Evolutionary conservation across 176 grass and related monocot genomes (phyloP).

Genomic region (Lolium perenne): DNA sequence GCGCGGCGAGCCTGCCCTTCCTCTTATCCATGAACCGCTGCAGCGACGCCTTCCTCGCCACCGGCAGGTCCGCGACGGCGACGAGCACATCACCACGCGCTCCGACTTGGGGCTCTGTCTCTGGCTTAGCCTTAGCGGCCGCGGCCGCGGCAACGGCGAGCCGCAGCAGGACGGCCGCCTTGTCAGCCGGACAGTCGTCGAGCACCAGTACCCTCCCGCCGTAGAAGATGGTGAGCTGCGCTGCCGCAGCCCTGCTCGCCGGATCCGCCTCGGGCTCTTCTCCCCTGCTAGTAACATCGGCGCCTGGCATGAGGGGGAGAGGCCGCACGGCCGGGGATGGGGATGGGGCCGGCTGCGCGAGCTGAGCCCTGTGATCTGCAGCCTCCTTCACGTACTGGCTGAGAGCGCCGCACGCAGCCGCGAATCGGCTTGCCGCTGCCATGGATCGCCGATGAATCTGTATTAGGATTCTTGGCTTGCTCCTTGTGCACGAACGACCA

Average conservation of each 20-base stretch:
- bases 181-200: constrained; percentile 59
- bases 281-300: constrained; percentile 20
- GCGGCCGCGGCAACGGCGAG: constrained; percentile 31
- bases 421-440: constrained; percentile 39
- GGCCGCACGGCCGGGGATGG: neutral
- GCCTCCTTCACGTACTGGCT: constrained; percentile 67
- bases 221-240: constrained; percentile 65
- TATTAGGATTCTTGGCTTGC: too few relatives aligned
- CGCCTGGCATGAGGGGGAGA: constrained; percentile 40
- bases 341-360: neutral
- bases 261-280: neutral
- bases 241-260: neutral
- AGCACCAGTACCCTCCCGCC: constrained; percentile 63
- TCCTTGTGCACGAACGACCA: neutral
- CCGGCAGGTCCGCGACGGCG: constrained; percentile 51
- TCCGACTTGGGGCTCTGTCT: neutral
- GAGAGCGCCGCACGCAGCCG: neutral
- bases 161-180: constrained; percentile 52
- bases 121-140: neutral
- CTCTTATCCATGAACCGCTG: constrained; percentile 83
- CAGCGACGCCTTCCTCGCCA: constrained; percentile 34
- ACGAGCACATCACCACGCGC: constrained; percentile 4
- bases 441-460: neutral
- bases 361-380: neutral
- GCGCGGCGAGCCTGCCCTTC: constrained; percentile 44